A percentile compares a stretch with the other conserved stretches of the same genome.
These are phyloP conservation scores for Cornus controversa DNA, from an alignment of 148 eudicot genomes.

Conservation along the genomic window DNA sequence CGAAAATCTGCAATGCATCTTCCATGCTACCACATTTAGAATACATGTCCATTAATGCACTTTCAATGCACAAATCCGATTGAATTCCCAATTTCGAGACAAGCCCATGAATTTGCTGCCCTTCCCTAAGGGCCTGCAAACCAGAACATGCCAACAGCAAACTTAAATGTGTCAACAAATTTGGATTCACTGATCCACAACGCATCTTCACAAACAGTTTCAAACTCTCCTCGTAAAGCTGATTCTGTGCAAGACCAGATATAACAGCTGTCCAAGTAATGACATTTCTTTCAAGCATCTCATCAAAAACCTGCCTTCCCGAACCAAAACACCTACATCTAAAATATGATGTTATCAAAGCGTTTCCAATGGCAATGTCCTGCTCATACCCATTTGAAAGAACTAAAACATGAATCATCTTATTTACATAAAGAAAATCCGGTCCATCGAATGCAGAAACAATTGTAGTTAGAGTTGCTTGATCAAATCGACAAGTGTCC, in stretches of 20 bases:
- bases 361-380: constrained; percentile 64
- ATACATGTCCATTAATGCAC: constrained; percentile 92
- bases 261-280: constrained; percentile 87
- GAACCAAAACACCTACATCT: constrained; percentile 40
- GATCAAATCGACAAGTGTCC: constrained; percentile 55
- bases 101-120: constrained; percentile 63
- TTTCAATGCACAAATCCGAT: constrained; percentile 67
- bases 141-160: constrained; percentile 76
- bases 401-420: constrained; percentile 62
- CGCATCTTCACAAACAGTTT: constrained; percentile 53
- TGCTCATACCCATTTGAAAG: constrained; percentile 46
- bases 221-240: constrained; percentile 57
- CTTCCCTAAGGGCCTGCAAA: constrained; percentile 55
- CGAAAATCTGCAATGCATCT: constrained; percentile 60
- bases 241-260: constrained; percentile 63
- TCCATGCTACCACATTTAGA: constrained; percentile 69
- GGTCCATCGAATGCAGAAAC: constrained; percentile 45
- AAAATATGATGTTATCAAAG: constrained; percentile 63
- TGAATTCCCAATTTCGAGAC: constrained; percentile 62
- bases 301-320: constrained; percentile 57
- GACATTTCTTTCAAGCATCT: constrained; percentile 60
- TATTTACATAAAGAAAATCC: constrained; percentile 22
- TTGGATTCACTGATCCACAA: constrained; percentile 49
- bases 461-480: constrained; percentile 68
- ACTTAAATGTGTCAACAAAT: constrained; percentile 66